A percentile compares a stretch with the other conserved stretches of the same genome.
Evolutionary conservation across 345 rosid species (phyloP).

Genomic region (Lumnitzera littorea): DNA sequence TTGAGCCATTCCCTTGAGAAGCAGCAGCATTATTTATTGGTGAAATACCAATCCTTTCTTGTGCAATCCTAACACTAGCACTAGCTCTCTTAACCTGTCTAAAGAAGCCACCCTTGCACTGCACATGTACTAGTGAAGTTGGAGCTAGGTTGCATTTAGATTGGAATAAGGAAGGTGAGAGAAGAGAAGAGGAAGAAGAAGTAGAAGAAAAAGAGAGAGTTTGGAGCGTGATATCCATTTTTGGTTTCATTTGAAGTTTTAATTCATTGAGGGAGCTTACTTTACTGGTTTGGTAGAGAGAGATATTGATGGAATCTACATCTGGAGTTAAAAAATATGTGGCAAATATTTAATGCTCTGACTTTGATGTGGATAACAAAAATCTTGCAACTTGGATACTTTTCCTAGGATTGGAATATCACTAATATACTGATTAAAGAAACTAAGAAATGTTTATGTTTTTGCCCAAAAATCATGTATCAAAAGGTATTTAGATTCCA

Average conservation of each 20-base stretch:
- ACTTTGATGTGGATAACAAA: constrained; percentile 26
- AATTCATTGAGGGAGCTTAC: neutral
- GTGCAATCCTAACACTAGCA: constrained; percentile 18
- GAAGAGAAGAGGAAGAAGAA: constrained; percentile 19
- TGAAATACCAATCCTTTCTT: constrained; percentile 12
- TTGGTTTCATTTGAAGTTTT: no score
- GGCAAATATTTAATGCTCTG: constrained; percentile 41
- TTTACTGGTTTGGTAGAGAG: neutral
- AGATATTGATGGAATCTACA: neutral
- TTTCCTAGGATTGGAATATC: neutral
- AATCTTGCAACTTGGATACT: neutral
- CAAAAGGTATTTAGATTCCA: no score
- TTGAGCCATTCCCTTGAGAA: constrained; percentile 19
- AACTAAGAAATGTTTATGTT: no score
- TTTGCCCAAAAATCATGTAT: no score
- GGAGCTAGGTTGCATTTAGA: constrained; percentile 5
- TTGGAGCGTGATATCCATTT: constrained; percentile 7
- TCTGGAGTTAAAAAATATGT: constrained; percentile 20
- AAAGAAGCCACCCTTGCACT: constrained; percentile 12
- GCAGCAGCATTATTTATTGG: constrained; percentile 50
- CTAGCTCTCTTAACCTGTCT: constrained; percentile 18
- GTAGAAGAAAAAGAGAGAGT: constrained; percentile 17
- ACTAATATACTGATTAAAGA: no score
- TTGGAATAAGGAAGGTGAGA: constrained; percentile 7
- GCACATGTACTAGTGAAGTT: constrained; percentile 11